phyloP scores from a whole-genome alignment of 176 grass and related monocot species.

The Oryza rufipogon region DNA sequence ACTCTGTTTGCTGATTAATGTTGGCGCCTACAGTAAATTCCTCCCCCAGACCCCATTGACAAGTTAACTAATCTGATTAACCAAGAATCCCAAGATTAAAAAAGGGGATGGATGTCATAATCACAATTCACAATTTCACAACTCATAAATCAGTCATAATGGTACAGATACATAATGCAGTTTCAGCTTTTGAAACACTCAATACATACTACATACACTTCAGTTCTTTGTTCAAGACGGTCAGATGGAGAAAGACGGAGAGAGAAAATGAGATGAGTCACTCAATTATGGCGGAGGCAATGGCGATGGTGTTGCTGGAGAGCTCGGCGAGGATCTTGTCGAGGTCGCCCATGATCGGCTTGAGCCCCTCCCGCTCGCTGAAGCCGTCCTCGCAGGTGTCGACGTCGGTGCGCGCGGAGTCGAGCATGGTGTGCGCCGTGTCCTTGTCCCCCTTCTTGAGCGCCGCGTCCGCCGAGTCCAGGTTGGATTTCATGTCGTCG shows the following conservation, averaged over 20 bases:
- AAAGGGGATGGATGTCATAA: background rate
- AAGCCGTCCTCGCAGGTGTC: constrained; percentile 59
- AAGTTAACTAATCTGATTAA: too few relatives aligned
- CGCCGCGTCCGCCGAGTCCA: constrained; percentile 35
- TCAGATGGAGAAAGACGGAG: background rate
- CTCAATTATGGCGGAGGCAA: background rate
- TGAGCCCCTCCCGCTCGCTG: constrained; percentile 26
- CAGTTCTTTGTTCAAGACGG: background rate
- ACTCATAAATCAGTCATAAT: background rate
- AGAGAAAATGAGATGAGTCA: background rate
- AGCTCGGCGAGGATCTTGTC: constrained; percentile 51
- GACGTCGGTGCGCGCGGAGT: constrained; percentile 38
- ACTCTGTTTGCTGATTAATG: background rate
- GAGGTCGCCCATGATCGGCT: constrained; percentile 25
- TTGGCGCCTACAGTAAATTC: too few relatives aligned
- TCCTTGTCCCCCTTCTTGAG: constrained; percentile 37
- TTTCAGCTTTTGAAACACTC: background rate
- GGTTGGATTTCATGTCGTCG: constrained; percentile 36
- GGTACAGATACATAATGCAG: background rate
- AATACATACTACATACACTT: background rate
- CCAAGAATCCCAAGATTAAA: background rate
- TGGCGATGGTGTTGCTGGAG: constrained; percentile 55
- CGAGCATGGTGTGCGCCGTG: constrained; percentile 40
- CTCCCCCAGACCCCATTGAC: background rate
- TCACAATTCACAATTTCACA: background rate